These are phyloP conservation scores for Echinosophora koreensis DNA, from an alignment of 306 rosid genomes.

Conservation along the genomic window DNA sequence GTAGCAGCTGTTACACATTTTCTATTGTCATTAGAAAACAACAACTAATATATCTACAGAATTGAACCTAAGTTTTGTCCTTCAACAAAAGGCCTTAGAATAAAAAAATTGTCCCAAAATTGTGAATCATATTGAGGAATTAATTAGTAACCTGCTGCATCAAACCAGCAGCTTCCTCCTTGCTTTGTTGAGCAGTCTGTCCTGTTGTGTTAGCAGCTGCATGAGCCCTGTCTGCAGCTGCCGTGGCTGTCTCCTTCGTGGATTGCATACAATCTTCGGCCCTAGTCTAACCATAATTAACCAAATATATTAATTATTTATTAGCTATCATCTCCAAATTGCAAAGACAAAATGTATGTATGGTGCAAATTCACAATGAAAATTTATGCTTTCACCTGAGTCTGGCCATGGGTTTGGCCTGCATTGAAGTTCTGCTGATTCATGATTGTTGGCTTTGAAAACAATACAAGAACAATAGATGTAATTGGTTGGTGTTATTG, in stretches of 20 bases:
- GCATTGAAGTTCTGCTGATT: slow-evolving; percentile 56
- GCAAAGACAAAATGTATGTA: neutral
- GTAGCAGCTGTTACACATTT: no score
- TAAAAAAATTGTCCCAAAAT: neutral
- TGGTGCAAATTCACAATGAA: neutral
- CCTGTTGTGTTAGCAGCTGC: slow-evolving; percentile 52
- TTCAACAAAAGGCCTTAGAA: no score
- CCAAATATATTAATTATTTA: neutral
- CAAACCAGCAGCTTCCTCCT: slow-evolving; percentile 62
- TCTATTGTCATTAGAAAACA: no score
- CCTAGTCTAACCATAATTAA: slow-evolving; percentile 42
- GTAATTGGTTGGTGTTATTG: neutral
- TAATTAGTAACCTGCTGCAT: slow-evolving; percentile 55
- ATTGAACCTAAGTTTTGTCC: no score
- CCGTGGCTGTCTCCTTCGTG: slow-evolving; percentile 52
- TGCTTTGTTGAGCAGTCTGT: slow-evolving; percentile 46
- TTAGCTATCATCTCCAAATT: neutral
- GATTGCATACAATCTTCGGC: slow-evolving; percentile 46
- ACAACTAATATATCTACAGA: no score
- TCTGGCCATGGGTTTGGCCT: slow-evolving; percentile 52
- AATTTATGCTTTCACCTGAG: slow-evolving; percentile 30
- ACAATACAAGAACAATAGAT: neutral
- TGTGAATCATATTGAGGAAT: neutral
- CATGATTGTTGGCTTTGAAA: slow-evolving; percentile 51
- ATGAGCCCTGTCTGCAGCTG: slow-evolving; percentile 49